These are phyloP conservation scores for Aspergillus persii DNA, from an alignment of 2,329 filamentous ascomycete genomes.

Conservation along the genomic window DNA sequence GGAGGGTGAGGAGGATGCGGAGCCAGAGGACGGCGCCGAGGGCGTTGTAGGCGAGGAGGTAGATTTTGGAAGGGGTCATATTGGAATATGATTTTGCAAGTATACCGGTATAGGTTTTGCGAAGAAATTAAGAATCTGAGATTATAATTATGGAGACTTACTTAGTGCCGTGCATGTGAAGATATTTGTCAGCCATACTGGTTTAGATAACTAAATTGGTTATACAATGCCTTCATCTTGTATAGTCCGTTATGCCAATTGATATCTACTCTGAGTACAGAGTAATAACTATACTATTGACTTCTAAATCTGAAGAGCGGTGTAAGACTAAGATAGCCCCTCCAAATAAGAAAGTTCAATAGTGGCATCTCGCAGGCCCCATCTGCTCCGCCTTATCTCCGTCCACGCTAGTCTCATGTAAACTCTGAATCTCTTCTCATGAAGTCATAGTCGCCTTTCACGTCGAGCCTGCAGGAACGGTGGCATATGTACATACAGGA, in stretches of 20 bases:
- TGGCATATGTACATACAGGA: not conserved
- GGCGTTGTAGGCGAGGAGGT: conserved; percentile 28
- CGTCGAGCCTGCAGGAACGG: not conserved
- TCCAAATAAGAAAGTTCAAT: not conserved
- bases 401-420: no score
- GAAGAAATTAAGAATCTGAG: not conserved
- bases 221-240: no score
- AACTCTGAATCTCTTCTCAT: no score
- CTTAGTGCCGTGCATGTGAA: not conserved
- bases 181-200: not conserved
- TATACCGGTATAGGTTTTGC: not conserved
- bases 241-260: no score
- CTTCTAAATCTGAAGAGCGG: not conserved
- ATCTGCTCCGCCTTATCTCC: not conserved
- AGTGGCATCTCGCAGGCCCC: not conserved
- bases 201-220: not conserved
- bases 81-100: not conserved
- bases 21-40: conserved; percentile 24
- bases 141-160: not conserved
- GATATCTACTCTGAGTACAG: no score
- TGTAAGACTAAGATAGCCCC: not conserved
- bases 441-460: no score
- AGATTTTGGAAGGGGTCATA: conserved; percentile 9
- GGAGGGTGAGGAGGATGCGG: conserved; percentile 20
- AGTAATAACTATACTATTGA: no score